Evolutionary conservation across 352 stramenopile species (phyloP).

Genomic region (Globisporangium spinosum): DNA sequence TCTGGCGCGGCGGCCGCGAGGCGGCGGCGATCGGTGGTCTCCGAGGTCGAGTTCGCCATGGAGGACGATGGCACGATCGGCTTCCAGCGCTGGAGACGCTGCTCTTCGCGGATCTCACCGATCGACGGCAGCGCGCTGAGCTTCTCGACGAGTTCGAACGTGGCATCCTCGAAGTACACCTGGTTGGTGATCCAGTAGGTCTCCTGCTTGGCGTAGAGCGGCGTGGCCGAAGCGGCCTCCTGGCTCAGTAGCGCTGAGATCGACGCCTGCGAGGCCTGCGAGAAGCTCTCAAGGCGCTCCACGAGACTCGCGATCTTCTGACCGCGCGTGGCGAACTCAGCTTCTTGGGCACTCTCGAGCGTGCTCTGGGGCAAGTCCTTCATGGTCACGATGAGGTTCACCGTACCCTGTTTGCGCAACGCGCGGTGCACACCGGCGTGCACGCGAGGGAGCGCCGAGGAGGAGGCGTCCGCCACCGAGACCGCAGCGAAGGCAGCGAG

Average conservation of each 20-base stretch:
- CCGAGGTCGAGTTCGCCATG: neutral
- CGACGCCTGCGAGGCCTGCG: neutral
- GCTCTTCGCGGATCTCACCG: neutral
- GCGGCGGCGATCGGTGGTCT: neutral
- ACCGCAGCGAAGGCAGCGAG: neutral
- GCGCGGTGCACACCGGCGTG: conserved; percentile 22
- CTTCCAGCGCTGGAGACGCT: neutral
- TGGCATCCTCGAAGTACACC: conserved; percentile 17
- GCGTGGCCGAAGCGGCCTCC: neutral
- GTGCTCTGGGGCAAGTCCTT: conserved; percentile 13
- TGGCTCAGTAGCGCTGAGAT: conserved; percentile 3
- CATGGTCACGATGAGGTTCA: conserved; percentile 34
- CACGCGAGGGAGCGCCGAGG: neutral
- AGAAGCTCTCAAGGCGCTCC: conserved; percentile 11
- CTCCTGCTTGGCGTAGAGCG: conserved; percentile 12
- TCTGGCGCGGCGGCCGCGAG: conserved; percentile 5
- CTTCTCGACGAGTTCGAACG: conserved; percentile 19
- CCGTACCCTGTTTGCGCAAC: conserved; percentile 21
- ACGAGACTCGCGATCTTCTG: conserved; percentile 18
- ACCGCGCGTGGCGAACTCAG: conserved; percentile 13
- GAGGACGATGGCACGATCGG: neutral
- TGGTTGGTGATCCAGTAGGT: conserved; percentile 23
- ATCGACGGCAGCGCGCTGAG: conserved; percentile 15
- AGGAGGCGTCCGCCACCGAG: neutral
- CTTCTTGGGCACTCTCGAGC: conserved; percentile 19